Conservation (phyloP, 495 filamentous ascomycete species). For the Hypoxylon cercidicola region DNA sequence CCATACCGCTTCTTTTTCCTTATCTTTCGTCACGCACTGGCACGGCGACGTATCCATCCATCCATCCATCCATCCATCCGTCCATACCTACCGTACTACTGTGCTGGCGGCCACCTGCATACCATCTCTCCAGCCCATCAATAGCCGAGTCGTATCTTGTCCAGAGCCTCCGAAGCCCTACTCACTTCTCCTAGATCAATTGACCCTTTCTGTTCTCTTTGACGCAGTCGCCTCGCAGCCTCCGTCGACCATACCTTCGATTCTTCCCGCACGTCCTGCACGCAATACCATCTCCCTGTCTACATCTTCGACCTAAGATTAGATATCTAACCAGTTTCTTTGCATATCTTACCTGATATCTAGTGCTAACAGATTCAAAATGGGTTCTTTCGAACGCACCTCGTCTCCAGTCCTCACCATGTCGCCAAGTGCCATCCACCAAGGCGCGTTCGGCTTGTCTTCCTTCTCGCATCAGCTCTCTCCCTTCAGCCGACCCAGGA, state of each 20-base stretch:
- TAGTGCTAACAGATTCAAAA: conserved; percentile 53
- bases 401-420: conserved; percentile 65
- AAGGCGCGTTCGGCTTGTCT: conserved; percentile 56
- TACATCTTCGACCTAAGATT: conserved; percentile 10
- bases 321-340: conserved; percentile 39
- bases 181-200: conserved; percentile 41
- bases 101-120: conserved; percentile 26
- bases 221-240: conserved; percentile 13
- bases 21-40: conserved; percentile 8
- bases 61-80: conserved; percentile 9
- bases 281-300: conserved; percentile 15
- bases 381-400: conserved; percentile 60
- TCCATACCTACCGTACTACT: conserved; percentile 4
- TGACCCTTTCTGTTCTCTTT: conserved; percentile 14
- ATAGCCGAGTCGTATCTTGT: conserved; percentile 19
- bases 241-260: conserved; percentile 37
- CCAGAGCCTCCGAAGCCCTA: conserved; percentile 20
- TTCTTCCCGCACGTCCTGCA: conserved; percentile 13
- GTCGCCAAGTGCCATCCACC: conserved; percentile 57
- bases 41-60: background rate
- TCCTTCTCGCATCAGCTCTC: conserved; percentile 53
- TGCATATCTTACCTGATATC: conserved; percentile 46
- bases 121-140: conserved; percentile 11
- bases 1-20: conserved; percentile 18
- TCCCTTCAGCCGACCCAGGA: conserved; percentile 53